Evolutionary conservation across 169 alveolate genomes (phyloP), one percentile per base, ranked within the genome.

Genomic region (Plasmodium gallinaceum): DNA sequence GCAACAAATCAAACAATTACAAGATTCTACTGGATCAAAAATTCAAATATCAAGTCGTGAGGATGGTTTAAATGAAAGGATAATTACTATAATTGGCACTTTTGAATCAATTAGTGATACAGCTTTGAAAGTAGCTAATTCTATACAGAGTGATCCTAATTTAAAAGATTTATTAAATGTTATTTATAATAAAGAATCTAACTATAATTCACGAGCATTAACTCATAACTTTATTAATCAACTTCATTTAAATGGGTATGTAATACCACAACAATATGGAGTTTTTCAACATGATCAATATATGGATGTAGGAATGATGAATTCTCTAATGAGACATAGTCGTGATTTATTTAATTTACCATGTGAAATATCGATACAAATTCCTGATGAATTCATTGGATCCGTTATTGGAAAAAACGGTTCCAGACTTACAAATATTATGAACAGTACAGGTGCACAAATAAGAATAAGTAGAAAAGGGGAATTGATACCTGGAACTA

Each of bases 371-470:
- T 70, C 88, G 32, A 87, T 87, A 54, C 78, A 87, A 74, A 72
- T 87, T 24, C 92, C 92, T 1, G 92, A 87, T n/a, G 88, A 73
- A 9, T 46, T 65, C 57, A 74, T 87, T 48, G 88, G 92, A 54
- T 54, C 88, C 7, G 88, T 87, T 46, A 87, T 87, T 0, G 92
- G 92, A 7, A 73, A 73, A 48, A 87, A 87, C 22, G 92, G 92
- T 18, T 18, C 85, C 5, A 64, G 88, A 87, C 71, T 87, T 54
- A 64, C 88, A 12, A 73, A 87, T 54, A 74, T 87, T 58, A 87
- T 87, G 88, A 74, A 74, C 72, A 74, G 88, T 71, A 87, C 92
- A 69, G 92, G 92, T 42, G 88, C 92, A 0, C 88, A 87, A 52
- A 87, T 87, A 8, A 87, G 71, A 70, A 87, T 87, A 87, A 74